phyloP scores from a whole-genome alignment of 2,329 filamentous ascomycete genomes.

The Fusarium pseudonygamai region DNA sequence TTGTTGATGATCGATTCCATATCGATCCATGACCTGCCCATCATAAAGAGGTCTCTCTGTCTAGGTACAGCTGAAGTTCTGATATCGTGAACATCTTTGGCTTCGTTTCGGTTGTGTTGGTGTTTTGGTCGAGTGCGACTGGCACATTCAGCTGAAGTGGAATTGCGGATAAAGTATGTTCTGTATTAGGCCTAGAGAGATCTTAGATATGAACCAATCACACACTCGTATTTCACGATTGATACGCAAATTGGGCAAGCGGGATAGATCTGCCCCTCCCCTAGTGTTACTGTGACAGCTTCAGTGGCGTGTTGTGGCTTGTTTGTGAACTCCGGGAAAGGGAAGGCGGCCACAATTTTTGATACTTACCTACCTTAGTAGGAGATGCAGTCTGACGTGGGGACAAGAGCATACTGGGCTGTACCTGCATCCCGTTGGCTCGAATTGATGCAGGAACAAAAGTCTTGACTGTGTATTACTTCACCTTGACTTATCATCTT shows the following conservation, averaged over 20 bases:
- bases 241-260: slow-evolving; percentile 29
- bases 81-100: not conserved
- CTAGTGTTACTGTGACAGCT: slow-evolving; percentile 22
- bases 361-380: not conserved
- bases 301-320: slow-evolving; percentile 18
- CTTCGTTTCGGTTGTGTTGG: not conserved
- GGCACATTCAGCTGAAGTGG: not conserved
- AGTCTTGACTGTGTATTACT: not conserved
- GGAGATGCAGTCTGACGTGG: not conserved
- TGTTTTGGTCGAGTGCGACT: not conserved
- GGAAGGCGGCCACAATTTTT: slow-evolving; percentile 9
- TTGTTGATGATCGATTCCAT: not conserved
- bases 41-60: too few relatives aligned
- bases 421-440: not conserved
- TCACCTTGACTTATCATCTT: not conserved
- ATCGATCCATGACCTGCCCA: not conserved
- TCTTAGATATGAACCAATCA: not conserved
- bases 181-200: slow-evolving; percentile 9
- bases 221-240: not conserved
- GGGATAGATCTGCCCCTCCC: slow-evolving; percentile 7
- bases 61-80: not conserved
- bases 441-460: not conserved
- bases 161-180: not conserved
- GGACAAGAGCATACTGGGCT: slow-evolving; percentile 14
- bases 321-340: slow-evolving; percentile 19